These are phyloP conservation scores for Backusella tarrabulga DNA, from an alignment of 192 early-diverging fungal genomes.

Conservation along the genomic window DNA sequence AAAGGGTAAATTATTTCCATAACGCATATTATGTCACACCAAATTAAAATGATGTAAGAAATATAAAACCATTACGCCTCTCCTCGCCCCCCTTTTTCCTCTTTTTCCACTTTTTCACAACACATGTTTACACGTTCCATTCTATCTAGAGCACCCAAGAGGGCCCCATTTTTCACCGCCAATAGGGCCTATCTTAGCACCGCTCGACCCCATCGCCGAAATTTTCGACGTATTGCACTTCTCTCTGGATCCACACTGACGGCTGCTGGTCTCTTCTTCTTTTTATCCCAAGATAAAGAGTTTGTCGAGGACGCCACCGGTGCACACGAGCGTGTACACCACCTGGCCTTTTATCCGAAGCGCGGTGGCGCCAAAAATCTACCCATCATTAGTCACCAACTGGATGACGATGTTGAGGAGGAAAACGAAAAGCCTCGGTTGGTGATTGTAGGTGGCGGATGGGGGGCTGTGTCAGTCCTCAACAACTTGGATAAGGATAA, in stretches of 20 bases:
- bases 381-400: conserved; percentile 36
- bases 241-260: background rate
- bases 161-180: background rate
- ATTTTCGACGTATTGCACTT: background rate
- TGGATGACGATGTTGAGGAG: conserved; percentile 41
- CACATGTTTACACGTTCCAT: background rate
- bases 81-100: background rate
- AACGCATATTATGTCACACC: background rate
- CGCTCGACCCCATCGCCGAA: background rate
- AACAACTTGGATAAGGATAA: conserved; percentile 52
- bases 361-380: conserved; percentile 49
- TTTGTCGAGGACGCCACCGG: background rate
- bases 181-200: background rate
- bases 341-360: conserved; percentile 22
- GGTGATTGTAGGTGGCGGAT: conserved; percentile 55
- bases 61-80: background rate
- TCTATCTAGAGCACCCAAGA: background rate
- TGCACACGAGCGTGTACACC: background rate
- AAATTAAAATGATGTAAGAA: background rate
- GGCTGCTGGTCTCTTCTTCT: background rate
- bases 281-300: background rate
- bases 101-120: background rate
- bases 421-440: conserved; percentile 34
- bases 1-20: background rate
- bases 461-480: conserved; percentile 46